Evolutionary conservation across 2,329 filamentous ascomycete genomes (phyloP).

Genomic region (Sordariomycetes sp.): DNA sequence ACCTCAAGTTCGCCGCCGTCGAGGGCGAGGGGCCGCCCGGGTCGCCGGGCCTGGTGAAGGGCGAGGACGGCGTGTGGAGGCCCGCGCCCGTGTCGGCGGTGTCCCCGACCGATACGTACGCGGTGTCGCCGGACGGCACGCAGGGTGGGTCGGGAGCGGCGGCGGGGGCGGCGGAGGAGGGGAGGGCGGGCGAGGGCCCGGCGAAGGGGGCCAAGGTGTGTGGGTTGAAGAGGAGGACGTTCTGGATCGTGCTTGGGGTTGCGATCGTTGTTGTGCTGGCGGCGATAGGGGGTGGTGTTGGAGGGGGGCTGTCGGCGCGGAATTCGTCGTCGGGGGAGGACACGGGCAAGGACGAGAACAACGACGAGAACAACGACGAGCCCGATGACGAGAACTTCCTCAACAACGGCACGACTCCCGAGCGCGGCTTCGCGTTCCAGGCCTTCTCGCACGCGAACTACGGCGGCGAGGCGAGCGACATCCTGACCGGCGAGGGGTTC

Average conservation of each 20-base stretch:
- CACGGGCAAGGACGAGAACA: too few species aligned
- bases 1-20: not conserved
- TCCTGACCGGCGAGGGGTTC: conserved; percentile 14
- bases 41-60: not conserved
- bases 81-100: not conserved
- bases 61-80: not conserved
- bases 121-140: not conserved
- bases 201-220: conserved; percentile 5
- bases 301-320: conserved; percentile 5
- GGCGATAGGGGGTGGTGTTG: conserved; percentile 10
- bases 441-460: conserved; percentile 15
- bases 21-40: not conserved
- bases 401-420: conserved; percentile 12
- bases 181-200: not conserved
- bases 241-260: conserved; percentile 8
- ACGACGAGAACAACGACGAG: not conserved
- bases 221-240: conserved; percentile 8
- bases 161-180: not conserved
- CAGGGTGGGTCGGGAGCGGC: not conserved
- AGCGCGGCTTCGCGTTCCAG: conserved; percentile 17
- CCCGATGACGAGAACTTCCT: conserved; percentile 9
- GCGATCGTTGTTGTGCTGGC: conserved; percentile 9
- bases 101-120: not conserved
- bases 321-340: not conserved
- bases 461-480: conserved; percentile 11